Percentiles rank a stretch among this genome's conserved stretches.
phyloP scores from a whole-genome alignment of 2,329 filamentous ascomycete genomes.

The Cladosporium sp. region DNA sequence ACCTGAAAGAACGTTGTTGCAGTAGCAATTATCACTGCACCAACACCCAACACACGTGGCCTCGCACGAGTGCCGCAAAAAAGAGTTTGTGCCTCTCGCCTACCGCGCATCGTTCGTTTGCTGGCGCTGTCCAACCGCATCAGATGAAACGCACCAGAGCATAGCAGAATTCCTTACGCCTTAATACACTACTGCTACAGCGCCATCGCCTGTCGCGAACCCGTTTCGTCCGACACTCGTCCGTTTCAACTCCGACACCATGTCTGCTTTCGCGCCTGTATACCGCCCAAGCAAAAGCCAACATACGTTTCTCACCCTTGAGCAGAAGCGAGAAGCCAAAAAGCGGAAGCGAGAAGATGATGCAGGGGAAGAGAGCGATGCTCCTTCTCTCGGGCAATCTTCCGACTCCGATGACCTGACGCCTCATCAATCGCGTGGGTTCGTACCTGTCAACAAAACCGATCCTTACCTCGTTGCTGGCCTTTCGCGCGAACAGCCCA shows the following conservation, averaged over 20 bases:
- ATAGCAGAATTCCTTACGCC: constrained; percentile 3
- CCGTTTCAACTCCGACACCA: constrained; percentile 10
- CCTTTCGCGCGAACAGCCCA: constrained; percentile 32
- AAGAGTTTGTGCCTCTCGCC: neutral
- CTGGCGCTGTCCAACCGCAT: neutral
- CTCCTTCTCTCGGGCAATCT: constrained; percentile 5
- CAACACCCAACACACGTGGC: no score
- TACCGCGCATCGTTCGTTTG: neutral
- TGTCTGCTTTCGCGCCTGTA: constrained; percentile 27
- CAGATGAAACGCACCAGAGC: constrained; percentile 7
- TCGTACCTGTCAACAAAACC: constrained; percentile 24
- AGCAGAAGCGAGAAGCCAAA: constrained; percentile 20
- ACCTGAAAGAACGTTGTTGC: no score
- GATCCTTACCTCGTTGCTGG: constrained; percentile 39
- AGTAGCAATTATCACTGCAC: no score
- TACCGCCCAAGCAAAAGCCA: constrained; percentile 22
- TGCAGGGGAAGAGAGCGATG: constrained; percentile 1
- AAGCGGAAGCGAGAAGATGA: constrained; percentile 24
- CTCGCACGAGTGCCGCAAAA: neutral
- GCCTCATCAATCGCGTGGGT: constrained; percentile 1
- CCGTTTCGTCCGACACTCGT: neutral
- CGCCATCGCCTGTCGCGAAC: neutral
- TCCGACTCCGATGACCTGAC: constrained; percentile 2
- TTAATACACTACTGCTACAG: constrained; percentile 3
- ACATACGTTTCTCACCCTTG: constrained; percentile 22